Percentiles rank a stretch among this genome's conserved stretches.
phyloP scores from a whole-genome alignment of 306 rosid genomes.

The Lablab purpureus region DNA sequence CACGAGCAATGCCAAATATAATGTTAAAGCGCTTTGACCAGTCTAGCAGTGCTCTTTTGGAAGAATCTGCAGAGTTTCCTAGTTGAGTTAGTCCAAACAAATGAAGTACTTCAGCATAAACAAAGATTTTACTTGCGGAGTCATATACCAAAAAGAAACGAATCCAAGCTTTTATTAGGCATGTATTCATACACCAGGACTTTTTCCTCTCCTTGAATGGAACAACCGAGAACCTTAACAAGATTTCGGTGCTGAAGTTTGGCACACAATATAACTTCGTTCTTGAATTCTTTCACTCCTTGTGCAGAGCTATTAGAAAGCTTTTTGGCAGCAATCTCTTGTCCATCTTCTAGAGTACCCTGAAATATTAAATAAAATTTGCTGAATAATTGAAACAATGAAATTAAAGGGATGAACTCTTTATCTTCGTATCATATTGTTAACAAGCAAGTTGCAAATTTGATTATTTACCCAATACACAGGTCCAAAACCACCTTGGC shows the following conservation, averaged over 20 bases:
- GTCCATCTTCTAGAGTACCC: slow-evolving; percentile 55
- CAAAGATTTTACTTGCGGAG: not conserved
- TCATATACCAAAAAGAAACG: slow-evolving; percentile 49
- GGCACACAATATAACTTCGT: slow-evolving; percentile 53
- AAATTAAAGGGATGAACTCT: not conserved
- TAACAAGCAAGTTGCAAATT: not conserved
- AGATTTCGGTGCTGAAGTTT: slow-evolving; percentile 62
- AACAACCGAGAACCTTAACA: slow-evolving; percentile 58
- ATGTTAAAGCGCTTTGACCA: slow-evolving; percentile 46
- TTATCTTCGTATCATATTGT: not conserved
- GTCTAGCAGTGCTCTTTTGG: slow-evolving; percentile 3
- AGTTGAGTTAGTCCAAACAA: not conserved
- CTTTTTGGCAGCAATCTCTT: slow-evolving; percentile 57
- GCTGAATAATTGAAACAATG: not conserved
- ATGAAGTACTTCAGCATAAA: not conserved
- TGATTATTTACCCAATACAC: slow-evolving; percentile 46
- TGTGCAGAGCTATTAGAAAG: slow-evolving; percentile 47
- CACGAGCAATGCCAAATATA: slow-evolving; percentile 47
- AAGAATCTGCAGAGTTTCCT: slow-evolving; percentile 26
- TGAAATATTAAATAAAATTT: not conserved
- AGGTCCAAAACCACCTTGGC: slow-evolving; percentile 61
- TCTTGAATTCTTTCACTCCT: slow-evolving; percentile 51
- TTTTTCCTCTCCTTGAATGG: slow-evolving; percentile 48
- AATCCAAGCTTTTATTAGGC: slow-evolving; percentile 54
- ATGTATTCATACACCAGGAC: slow-evolving; percentile 44